Conservation (phyloP, 306 rosid genomes). For the Inga laurina region DNA sequence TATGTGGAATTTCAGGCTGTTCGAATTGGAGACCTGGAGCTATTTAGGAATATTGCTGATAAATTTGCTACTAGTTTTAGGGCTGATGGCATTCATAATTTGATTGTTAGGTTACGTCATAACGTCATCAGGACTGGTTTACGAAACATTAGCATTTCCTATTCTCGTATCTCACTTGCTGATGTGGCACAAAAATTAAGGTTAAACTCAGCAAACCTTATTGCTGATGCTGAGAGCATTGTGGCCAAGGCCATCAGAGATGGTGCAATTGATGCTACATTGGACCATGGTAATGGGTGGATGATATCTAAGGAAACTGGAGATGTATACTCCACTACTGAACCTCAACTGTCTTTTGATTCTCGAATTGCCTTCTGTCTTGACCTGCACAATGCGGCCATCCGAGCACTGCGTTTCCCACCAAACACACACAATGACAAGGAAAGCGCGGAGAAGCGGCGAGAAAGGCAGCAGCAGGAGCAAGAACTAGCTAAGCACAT, state of each 20-base stretch:
- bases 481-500: slow-evolving; percentile 51
- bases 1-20: slow-evolving; percentile 70
- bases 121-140: slow-evolving; percentile 96
- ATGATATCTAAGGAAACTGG: slow-evolving; percentile 97
- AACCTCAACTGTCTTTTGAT: slow-evolving; percentile 89
- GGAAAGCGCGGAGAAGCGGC: slow-evolving; percentile 40
- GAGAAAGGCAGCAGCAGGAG: slow-evolving; percentile 51
- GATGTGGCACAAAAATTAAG: slow-evolving; percentile 92
- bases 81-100: slow-evolving; percentile 81
- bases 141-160: slow-evolving; percentile 93
- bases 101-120: slow-evolving; percentile 92
- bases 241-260: slow-evolving; percentile 96
- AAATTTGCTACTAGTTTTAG: slow-evolving; percentile 68
- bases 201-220: slow-evolving; percentile 75
- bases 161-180: slow-evolving; percentile 85
- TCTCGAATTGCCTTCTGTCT: slow-evolving; percentile 94
- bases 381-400: slow-evolving; percentile 87
- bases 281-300: slow-evolving; percentile 82
- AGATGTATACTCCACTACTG: slow-evolving; percentile 85
- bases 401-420: slow-evolving; percentile 68
- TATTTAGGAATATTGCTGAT: slow-evolving; percentile 85
- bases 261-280: slow-evolving; percentile 71
- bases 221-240: slow-evolving; percentile 89
- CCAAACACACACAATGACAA: slow-evolving; percentile 52
- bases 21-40: slow-evolving; percentile 97